Evolutionary conservation across 768 basidiomycete genomes (phyloP).

Genomic region (Hygrocybe punicea): DNA sequence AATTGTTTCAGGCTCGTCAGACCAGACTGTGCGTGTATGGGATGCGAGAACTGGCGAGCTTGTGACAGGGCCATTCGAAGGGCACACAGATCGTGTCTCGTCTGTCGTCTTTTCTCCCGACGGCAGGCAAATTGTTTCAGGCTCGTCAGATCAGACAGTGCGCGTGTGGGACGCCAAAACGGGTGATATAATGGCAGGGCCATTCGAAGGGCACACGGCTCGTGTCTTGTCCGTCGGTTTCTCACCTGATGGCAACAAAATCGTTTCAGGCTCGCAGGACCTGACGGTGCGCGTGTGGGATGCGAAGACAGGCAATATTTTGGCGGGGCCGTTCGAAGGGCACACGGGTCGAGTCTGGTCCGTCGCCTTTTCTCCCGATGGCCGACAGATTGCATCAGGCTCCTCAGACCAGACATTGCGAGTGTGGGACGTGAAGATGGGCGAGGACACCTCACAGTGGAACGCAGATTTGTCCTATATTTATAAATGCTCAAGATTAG

Average conservation of each 20-base stretch:
- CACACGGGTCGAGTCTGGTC: no score
- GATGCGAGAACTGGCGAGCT: conserved; percentile 9
- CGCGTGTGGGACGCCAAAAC: conserved; percentile 19
- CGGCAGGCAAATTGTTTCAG: conserved; percentile 12
- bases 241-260: conserved; percentile 48
- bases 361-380: conserved; percentile 8
- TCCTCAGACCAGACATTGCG: conserved; percentile 2
- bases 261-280: conserved; percentile 51
- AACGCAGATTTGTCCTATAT: neutral
- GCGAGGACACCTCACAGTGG: neutral
- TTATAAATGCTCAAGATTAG: neutral
- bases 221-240: conserved; percentile 36
- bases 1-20: conserved; percentile 1
- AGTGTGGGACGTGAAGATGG: conserved; percentile 11
- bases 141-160: conserved; percentile 14
- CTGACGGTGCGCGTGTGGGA: conserved; percentile 41
- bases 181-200: conserved; percentile 4
- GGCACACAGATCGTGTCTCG: conserved; percentile 11
- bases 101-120: conserved; percentile 27
- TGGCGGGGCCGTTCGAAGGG: neutral
- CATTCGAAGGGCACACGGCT: conserved; percentile 13
- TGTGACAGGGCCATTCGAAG: neutral
- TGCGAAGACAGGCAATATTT: neutral
- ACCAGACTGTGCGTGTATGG: conserved; percentile 8
- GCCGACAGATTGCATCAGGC: conserved; percentile 3